A percentile compares a stretch with the other conserved stretches of the same genome.
These are phyloP conservation scores for Xerophyta viscosa DNA, from an alignment of 106 monocot species.

Conservation along the genomic window DNA sequence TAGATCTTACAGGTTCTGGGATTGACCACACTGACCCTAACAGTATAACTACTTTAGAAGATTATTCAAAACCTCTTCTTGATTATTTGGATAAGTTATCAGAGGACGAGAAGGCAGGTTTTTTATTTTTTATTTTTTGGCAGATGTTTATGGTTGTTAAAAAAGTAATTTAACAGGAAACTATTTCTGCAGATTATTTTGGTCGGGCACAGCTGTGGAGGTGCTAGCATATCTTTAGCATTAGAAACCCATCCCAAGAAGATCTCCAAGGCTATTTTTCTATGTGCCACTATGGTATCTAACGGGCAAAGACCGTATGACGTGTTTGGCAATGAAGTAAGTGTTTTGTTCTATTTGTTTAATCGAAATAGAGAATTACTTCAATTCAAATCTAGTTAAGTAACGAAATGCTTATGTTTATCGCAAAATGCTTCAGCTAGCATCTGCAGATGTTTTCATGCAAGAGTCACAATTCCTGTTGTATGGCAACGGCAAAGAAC, in stretches of 20 bases:
- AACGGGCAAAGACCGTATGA: slow-evolving; percentile 89
- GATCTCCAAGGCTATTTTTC: slow-evolving; percentile 82
- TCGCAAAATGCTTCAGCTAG: slow-evolving; percentile 42
- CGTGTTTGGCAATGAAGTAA: slow-evolving; percentile 62
- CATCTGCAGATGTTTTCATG: slow-evolving; percentile 69
- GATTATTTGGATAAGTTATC: slow-evolving; percentile 56
- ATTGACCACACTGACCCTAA: slow-evolving; percentile 57
- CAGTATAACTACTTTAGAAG: slow-evolving; percentile 44
- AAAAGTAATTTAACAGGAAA: slow-evolving; percentile 4
- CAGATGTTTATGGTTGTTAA: too few relatives aligned
- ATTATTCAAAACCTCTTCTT: slow-evolving; percentile 73
- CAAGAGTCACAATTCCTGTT: slow-evolving; percentile 69
- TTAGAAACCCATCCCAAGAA: slow-evolving; percentile 55
- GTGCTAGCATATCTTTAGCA: slow-evolving; percentile 77
- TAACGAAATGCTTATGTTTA: too few relatives aligned
- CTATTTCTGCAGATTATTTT: slow-evolving; percentile 58
- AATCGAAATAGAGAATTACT: too few relatives aligned
- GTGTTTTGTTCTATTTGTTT: background rate
- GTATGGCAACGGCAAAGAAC: slow-evolving; percentile 83
- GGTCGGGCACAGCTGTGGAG: slow-evolving; percentile 95
- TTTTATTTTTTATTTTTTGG: background rate
- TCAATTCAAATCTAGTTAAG: too few relatives aligned
- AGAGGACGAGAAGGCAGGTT: slow-evolving; percentile 59
- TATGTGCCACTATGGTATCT: slow-evolving; percentile 79
- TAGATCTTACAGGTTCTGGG: slow-evolving; percentile 85